Evolutionary conservation across 2,329 filamentous ascomycete genomes (phyloP).

Genomic region (Diatrype stigma): DNA sequence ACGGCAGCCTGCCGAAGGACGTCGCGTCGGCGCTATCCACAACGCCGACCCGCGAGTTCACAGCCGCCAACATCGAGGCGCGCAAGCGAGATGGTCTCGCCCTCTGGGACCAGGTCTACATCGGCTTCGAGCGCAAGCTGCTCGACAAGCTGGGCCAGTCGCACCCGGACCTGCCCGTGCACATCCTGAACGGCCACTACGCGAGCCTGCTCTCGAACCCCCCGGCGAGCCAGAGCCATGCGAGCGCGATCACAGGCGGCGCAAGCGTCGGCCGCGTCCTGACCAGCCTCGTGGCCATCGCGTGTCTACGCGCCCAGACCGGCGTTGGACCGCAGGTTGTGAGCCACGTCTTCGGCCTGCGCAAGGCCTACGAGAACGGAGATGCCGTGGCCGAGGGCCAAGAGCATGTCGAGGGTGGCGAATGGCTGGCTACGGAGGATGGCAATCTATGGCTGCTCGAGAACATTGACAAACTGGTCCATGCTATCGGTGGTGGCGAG

Average conservation of each 20-base stretch:
- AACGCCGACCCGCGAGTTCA: conserved; percentile 50
- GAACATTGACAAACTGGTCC: conserved; percentile 57
- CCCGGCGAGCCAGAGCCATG: no score
- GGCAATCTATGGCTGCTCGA: conserved; percentile 61
- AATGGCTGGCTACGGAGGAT: conserved; percentile 62
- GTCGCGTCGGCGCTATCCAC: conserved; percentile 52
- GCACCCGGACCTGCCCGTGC: conserved; percentile 77
- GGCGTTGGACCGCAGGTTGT: conserved; percentile 79
- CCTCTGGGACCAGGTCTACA: conserved; percentile 76
- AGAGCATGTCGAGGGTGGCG: conserved; percentile 43
- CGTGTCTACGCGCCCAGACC: conserved; percentile 72
- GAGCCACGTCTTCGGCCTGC: conserved; percentile 75
- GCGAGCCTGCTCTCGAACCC: conserved; percentile 70
- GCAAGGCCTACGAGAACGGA: conserved; percentile 71
- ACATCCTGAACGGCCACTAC: conserved; percentile 74
- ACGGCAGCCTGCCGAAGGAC: conserved; percentile 53
- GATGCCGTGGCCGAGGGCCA: conserved; percentile 42
- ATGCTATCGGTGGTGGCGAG: conserved; percentile 33
- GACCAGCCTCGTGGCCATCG: conserved; percentile 69
- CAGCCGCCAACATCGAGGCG: conserved; percentile 47
- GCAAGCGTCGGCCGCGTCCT: conserved; percentile 62
- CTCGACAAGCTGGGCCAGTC: conserved; percentile 65
- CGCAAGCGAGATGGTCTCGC: conserved; percentile 55
- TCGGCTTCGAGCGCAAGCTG: conserved; percentile 69
- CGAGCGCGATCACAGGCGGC: conserved; percentile 38